Evolutionary conservation across 306 rosid genomes (phyloP).

Genomic region (Hylodesmum podocarpum): DNA sequence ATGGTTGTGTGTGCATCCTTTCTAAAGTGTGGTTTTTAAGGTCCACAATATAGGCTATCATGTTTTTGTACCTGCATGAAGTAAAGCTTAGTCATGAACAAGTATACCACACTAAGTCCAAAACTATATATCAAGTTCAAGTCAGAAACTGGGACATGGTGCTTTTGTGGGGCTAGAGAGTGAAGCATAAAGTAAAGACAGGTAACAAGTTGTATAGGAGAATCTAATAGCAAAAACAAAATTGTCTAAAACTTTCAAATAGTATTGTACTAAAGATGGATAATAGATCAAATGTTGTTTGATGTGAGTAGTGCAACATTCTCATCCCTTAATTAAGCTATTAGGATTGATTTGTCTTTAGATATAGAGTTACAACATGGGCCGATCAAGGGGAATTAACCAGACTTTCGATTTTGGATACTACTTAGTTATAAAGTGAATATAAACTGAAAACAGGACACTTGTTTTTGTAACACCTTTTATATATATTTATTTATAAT

Average conservation of each 20-base stretch:
- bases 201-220: neutral
- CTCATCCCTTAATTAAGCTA: too few relatives aligned
- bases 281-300: too few relatives aligned
- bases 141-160: neutral
- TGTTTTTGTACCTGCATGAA: neutral
- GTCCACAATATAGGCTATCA: neutral
- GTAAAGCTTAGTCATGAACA: neutral
- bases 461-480: neutral
- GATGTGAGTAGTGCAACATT: too few relatives aligned
- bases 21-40: neutral
- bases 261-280: neutral
- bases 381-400: too few relatives aligned
- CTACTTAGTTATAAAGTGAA: too few relatives aligned
- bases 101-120: neutral
- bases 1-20: neutral
- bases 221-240: neutral
- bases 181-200: neutral
- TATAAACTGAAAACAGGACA: neutral
- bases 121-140: neutral
- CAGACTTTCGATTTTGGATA: too few relatives aligned
- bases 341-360: too few relatives aligned
- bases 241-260: neutral
- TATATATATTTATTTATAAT: neutral
- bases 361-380: too few relatives aligned
- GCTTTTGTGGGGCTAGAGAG: constrained; percentile 13